Percentiles rank a stretch among this genome's conserved stretches.
These are phyloP conservation scores for Pogostemon cablin DNA, from an alignment of 257 asterid genomes.

Conservation along the genomic window DNA sequence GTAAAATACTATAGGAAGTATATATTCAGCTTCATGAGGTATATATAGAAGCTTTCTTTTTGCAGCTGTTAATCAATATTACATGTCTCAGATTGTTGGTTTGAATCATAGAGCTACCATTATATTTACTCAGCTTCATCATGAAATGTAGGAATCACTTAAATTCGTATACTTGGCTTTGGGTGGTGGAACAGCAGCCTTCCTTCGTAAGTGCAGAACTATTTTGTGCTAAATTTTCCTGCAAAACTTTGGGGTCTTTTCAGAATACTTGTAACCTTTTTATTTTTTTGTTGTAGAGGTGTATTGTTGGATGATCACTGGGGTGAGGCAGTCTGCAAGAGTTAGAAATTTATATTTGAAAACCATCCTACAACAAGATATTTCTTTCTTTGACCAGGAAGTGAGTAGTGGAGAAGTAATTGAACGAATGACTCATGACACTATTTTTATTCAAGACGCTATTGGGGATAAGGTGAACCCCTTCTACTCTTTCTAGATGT, in stretches of 20 bases:
- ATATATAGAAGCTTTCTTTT: neutral
- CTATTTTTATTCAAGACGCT: slow-evolving; percentile 53
- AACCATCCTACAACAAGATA: slow-evolving; percentile 54
- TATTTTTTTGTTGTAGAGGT: slow-evolving; percentile 43
- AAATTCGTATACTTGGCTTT: slow-evolving; percentile 47
- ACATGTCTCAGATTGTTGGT: neutral
- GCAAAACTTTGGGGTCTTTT: neutral
- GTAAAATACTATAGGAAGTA: neutral
- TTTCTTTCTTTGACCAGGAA: slow-evolving; percentile 58
- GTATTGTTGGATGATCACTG: slow-evolving; percentile 58
- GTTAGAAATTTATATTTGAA: slow-evolving; percentile 44
- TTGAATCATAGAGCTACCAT: neutral
- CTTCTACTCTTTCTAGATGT: neutral
- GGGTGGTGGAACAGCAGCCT: slow-evolving; percentile 55
- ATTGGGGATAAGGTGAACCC: slow-evolving; percentile 53
- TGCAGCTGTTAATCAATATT: neutral
- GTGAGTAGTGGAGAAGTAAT: slow-evolving; percentile 52
- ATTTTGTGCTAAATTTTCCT: neutral
- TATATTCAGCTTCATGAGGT: neutral
- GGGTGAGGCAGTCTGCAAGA: slow-evolving; percentile 61
- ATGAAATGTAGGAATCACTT: slow-evolving; percentile 41
- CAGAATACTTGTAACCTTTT: neutral
- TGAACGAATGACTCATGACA: slow-evolving; percentile 51
- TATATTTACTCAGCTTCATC: slow-evolving; percentile 2
- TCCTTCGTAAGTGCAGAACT: slow-evolving; percentile 47